phyloP scores from a whole-genome alignment of 2,329 filamentous ascomycete species.

The Aspergillus flavus region DNA sequence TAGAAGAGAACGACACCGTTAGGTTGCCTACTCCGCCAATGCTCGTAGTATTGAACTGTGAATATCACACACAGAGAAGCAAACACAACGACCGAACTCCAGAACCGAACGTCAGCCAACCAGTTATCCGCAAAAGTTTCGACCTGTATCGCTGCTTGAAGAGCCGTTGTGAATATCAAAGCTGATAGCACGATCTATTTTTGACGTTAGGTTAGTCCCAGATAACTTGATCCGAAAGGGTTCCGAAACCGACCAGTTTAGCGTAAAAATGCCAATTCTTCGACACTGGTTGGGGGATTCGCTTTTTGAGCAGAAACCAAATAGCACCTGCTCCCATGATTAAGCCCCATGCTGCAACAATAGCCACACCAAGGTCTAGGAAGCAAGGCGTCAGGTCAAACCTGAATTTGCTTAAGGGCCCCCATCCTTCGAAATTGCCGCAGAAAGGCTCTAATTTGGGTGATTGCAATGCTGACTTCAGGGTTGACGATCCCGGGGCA shows the following conservation, averaged over 20 bases:
- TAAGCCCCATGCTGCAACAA: constrained; percentile 77
- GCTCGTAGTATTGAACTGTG: constrained; percentile 81
- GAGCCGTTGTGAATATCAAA: constrained; percentile 67
- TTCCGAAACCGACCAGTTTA: constrained; percentile 70
- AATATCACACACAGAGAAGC: constrained; percentile 74
- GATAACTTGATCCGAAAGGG: background rate
- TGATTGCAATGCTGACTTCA: constrained; percentile 29
- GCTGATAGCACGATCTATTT: constrained; percentile 63
- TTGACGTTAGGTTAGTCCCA: constrained; percentile 4
- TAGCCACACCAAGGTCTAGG: constrained; percentile 83
- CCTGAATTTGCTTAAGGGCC: constrained; percentile 80
- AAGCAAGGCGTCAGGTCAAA: constrained; percentile 99
- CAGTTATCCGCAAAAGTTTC: constrained; percentile 69
- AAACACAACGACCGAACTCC: constrained; percentile 73
- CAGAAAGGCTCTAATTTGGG: constrained; percentile 69
- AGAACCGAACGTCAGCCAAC: constrained; percentile 82
- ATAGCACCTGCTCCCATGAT: constrained; percentile 75
- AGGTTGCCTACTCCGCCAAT: constrained; percentile 77
- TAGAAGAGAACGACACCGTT: constrained; percentile 90
- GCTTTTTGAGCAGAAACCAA: constrained; percentile 75
- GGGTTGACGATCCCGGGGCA: constrained; percentile 30
- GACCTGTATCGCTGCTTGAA: constrained; percentile 77
- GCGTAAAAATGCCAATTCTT: constrained; percentile 93
- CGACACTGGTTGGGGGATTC: constrained; percentile 65
- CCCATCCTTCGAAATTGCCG: constrained; percentile 91